Percentiles rank a stretch among this genome's conserved stretches.
Conservation (phyloP, 2,329 filamentous ascomycete genomes). For the Corynespora cassiicola region DNA sequence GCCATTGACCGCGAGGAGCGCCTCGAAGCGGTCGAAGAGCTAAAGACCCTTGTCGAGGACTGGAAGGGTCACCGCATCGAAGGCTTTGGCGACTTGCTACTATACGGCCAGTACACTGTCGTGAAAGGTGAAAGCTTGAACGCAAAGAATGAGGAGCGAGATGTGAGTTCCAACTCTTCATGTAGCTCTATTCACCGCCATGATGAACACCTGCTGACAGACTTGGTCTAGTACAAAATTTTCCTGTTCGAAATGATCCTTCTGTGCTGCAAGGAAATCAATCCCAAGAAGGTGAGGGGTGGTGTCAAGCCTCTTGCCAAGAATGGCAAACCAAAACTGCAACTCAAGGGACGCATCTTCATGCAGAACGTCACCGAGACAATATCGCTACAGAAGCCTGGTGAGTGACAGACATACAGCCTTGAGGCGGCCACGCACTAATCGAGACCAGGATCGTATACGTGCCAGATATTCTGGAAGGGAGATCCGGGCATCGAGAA, state of each 20-base stretch:
- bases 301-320: slow-evolving; percentile 72
- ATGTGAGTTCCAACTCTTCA: slow-evolving; percentile 62
- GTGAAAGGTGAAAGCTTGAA: slow-evolving; percentile 80
- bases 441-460: slow-evolving; percentile 89
- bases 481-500: slow-evolving; percentile 95
- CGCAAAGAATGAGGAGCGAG: slow-evolving; percentile 83
- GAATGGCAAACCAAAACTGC: slow-evolving; percentile 77
- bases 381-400: slow-evolving; percentile 84
- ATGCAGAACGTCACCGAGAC: slow-evolving; percentile 99
- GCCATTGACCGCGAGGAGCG: slow-evolving; percentile 89
- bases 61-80: slow-evolving; percentile 95
- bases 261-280: slow-evolving; percentile 94
- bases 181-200: not conserved
- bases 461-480: slow-evolving; percentile 98
- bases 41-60: slow-evolving; percentile 85
- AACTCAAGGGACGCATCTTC: slow-evolving; percentile 96
- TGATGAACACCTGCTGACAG: slow-evolving; percentile 5
- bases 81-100: slow-evolving; percentile 85
- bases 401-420: slow-evolving; percentile 57
- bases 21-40: slow-evolving; percentile 81
- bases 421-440: slow-evolving; percentile 1
- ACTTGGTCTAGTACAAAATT: slow-evolving; percentile 86
- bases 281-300: slow-evolving; percentile 79
- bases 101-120: slow-evolving; percentile 91
- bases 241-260: slow-evolving; percentile 96